Evolutionary conservation across 1,139 yeast species (phyloP).

Genomic region (Magnusiomyces tetraspermus): DNA sequence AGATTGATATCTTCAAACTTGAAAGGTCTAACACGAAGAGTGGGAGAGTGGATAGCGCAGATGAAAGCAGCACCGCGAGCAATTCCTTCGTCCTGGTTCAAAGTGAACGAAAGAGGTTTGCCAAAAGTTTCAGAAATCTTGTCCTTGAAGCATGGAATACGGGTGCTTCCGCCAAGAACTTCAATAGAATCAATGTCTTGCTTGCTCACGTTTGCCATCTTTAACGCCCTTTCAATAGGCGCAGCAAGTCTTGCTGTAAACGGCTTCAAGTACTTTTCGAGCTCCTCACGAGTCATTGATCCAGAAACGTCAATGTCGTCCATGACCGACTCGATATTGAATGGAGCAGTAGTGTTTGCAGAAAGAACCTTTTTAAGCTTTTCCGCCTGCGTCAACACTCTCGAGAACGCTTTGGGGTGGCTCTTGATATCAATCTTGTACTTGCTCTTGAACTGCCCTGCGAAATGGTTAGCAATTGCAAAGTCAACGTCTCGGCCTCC

Average conservation of each 20-base stretch:
- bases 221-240: conserved; percentile 77
- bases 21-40: not conserved
- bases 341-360: conserved; percentile 92
- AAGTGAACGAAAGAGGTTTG: conserved; percentile 83
- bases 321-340: conserved; percentile 94
- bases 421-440: conserved; percentile 86
- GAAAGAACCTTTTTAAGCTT: conserved; percentile 90
- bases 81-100: conserved; percentile 98
- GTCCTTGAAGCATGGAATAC: conserved; percentile 89
- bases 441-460: conserved; percentile 80
- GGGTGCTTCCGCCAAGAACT: conserved; percentile 95
- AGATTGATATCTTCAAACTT: not conserved
- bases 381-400: conserved; percentile 88
- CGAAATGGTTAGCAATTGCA: conserved; percentile 91
- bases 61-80: conserved; percentile 99
- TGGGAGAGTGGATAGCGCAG: conserved; percentile 56
- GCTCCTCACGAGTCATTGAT: conserved; percentile 79
- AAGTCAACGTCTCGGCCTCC: conserved; percentile 97
- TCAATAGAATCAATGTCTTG: conserved; percentile 84
- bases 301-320: conserved; percentile 93
- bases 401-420: conserved; percentile 91
- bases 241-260: conserved; percentile 62
- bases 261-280: conserved; percentile 83
- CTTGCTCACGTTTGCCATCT: conserved; percentile 61
- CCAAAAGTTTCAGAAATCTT: conserved; percentile 72